Conservation (phyloP, 139 green algal species). For the Micractinium sp. region DNA sequence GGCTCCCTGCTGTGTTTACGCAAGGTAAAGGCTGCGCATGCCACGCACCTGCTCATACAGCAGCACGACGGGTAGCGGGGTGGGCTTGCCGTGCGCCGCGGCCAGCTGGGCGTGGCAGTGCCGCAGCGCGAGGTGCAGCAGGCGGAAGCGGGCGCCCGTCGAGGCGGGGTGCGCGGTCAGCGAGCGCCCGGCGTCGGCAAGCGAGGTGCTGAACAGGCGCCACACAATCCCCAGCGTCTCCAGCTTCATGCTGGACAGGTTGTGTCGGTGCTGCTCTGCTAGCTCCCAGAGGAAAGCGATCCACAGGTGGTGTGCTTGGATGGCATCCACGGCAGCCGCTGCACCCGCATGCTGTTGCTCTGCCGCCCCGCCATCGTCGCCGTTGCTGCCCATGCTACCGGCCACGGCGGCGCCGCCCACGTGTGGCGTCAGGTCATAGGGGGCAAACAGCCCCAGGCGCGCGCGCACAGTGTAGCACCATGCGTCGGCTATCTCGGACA, state of each 20-base stretch:
- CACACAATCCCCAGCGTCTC: conserved; percentile 9
- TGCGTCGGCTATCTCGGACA: conserved; percentile 55
- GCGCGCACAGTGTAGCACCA: conserved; percentile 64
- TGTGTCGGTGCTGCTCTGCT: background rate
- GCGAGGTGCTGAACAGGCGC: conserved; percentile 56
- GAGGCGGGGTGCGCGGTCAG: conserved; percentile 72
- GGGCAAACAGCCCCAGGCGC: conserved; percentile 69
- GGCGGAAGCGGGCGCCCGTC: conserved; percentile 60
- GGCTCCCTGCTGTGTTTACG: background rate
- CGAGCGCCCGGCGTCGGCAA: conserved; percentile 29
- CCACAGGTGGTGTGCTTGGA: conserved; percentile 56
- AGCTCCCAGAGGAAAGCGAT: conserved; percentile 47
- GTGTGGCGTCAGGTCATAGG: background rate
- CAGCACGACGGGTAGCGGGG: conserved; percentile 10
- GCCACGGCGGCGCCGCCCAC: background rate
- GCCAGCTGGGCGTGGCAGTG: conserved; percentile 10
- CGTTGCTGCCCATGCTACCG: background rate
- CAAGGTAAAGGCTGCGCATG: background rate
- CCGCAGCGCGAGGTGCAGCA: conserved; percentile 62
- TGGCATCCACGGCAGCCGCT: background rate
- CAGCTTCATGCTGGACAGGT: background rate
- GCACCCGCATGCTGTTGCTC: background rate
- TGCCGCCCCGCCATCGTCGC: background rate
- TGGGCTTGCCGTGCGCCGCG: background rate
- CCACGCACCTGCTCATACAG: conserved; percentile 37